A percentile compares a stretch with the other conserved stretches of the same genome.
phyloP scores from a whole-genome alignment of 176 grass and related monocot genomes.

The Oryza brachyantha region DNA sequence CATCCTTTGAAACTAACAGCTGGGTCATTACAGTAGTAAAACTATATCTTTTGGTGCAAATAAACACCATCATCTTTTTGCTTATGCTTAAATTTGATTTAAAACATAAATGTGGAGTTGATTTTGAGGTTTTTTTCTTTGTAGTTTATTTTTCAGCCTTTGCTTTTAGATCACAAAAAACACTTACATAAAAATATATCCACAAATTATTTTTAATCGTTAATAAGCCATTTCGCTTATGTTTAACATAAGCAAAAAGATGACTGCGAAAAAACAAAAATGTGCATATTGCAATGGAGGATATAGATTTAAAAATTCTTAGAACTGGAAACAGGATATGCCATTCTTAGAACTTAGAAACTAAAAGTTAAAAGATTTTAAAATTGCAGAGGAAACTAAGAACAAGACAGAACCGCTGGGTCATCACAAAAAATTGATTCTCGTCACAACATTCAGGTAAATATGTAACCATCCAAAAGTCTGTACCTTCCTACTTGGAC shows the following conservation, averaged over 20 bases:
- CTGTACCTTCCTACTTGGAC: constrained; percentile 89
- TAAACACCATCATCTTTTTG: no score
- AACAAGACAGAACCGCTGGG: neutral
- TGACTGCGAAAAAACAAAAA: no score
- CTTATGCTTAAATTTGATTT: no score
- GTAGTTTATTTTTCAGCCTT: no score
- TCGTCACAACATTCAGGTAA: neutral
- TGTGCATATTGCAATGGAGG: neutral
- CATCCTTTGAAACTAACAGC: neutral
- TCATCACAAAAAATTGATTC: neutral
- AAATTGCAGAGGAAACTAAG: constrained; percentile 2
- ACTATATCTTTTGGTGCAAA: constrained; percentile 1
- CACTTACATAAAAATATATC: no score
- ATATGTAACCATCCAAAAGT: constrained; percentile 24
- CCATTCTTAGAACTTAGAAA: neutral
- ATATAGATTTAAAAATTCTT: neutral
- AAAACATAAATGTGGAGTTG: no score
- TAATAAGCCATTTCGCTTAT: no score
- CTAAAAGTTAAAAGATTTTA: constrained; percentile 4
- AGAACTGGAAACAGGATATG: neutral
- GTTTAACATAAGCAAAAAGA: no score
- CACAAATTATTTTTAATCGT: no score
- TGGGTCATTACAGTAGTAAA: constrained; percentile 6
- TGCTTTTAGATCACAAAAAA: no score
- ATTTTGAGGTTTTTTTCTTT: no score